Evolutionary conservation across 768 basidiomycete genomes (phyloP).

Genomic region (Ephemerocybe angulata): DNA sequence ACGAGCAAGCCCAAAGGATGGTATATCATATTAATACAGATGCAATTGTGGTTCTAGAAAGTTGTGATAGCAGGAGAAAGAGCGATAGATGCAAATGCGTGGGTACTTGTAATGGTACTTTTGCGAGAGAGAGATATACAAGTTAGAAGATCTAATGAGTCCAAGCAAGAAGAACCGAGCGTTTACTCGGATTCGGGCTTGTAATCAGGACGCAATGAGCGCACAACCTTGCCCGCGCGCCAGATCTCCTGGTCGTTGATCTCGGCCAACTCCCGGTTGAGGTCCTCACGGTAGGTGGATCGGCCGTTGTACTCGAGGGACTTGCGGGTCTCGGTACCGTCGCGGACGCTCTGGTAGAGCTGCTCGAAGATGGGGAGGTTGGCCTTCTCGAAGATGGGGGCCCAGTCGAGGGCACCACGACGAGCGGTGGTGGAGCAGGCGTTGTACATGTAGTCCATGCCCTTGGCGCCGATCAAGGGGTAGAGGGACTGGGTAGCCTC

Average conservation of each 20-base stretch:
- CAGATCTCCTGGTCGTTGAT: conserved; percentile 99
- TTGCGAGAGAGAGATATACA: conserved; percentile 10
- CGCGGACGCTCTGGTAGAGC: conserved; percentile 90
- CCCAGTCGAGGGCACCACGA: conserved; percentile 99
- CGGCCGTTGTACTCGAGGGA: conserved; percentile 95
- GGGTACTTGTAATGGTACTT: conserved; percentile 19
- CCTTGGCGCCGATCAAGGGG: conserved; percentile 93
- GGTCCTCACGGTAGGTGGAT: conserved; percentile 87
- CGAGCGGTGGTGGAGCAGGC: conserved; percentile 99
- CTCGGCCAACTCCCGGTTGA: conserved; percentile 87
- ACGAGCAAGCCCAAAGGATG: not conserved
- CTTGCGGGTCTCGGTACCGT: conserved; percentile 97
- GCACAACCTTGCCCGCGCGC: conserved; percentile 92
- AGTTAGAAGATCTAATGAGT: not conserved
- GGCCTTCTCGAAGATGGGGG: conserved; percentile 91
- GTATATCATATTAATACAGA: not conserved
- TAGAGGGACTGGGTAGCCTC: conserved; percentile 99
- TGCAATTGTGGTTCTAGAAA: not conserved
- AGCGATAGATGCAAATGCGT: not conserved
- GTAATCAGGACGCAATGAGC: conserved; percentile 82
- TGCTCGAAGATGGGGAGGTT: conserved; percentile 93
- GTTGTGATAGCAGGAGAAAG: not conserved
- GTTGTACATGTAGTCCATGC: conserved; percentile 99
- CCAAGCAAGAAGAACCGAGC: not conserved
- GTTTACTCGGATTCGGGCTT: conserved; percentile 56